phyloP scores from a whole-genome alignment of 345 rosid species.

The Brassica carinata region DNA sequence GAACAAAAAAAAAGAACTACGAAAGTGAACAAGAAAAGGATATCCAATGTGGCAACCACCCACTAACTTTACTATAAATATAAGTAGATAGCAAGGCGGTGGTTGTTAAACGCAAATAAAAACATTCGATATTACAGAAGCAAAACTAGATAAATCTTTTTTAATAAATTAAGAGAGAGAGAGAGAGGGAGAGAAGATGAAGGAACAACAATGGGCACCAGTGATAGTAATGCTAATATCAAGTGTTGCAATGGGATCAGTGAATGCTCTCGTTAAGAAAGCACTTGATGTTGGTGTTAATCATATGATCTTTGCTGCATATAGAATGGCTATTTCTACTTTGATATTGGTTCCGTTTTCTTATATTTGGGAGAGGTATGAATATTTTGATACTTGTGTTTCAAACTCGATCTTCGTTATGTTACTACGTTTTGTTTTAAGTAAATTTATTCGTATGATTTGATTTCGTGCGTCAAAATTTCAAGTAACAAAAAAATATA shows the following conservation, averaged over 20 bases:
- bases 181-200: constrained; percentile 6
- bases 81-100: constrained; percentile 27
- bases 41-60: constrained; percentile 19
- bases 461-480: background rate
- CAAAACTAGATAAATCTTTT: background rate
- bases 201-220: constrained; percentile 50
- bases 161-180: background rate
- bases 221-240: constrained; percentile 48
- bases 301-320: constrained; percentile 57
- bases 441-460: background rate
- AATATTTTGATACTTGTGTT: background rate
- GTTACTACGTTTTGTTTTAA: background rate
- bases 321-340: constrained; percentile 57
- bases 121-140: constrained; percentile 22
- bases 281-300: constrained; percentile 56
- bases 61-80: constrained; percentile 22
- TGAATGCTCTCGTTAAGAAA: constrained; percentile 64
- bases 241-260: constrained; percentile 52
- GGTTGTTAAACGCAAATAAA: constrained; percentile 32
- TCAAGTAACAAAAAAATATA: background rate
- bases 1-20: background rate
- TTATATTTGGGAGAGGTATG: constrained; percentile 57
- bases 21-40: background rate
- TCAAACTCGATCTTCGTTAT: background rate
- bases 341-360: constrained; percentile 55